Evolutionary conservation across 75 land plant species (phyloP).

Genomic region (Ceratopteris richardii): DNA sequence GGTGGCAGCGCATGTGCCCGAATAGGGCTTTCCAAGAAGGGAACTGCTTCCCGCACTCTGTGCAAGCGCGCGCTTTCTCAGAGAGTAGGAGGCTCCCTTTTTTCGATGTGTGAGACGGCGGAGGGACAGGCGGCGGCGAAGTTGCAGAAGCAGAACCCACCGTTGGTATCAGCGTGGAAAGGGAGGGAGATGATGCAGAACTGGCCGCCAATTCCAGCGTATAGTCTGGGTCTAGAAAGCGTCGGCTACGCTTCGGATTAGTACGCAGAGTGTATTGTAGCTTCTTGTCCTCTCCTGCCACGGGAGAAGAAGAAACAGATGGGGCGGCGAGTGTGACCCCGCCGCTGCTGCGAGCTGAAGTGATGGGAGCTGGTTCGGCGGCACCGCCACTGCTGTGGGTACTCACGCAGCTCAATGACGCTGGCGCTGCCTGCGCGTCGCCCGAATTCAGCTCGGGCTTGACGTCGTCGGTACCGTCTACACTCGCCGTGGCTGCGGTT

Average conservation of each 20-base stretch:
- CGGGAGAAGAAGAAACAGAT: too few species aligned
- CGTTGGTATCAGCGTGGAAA: background rate
- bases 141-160: background rate
- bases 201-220: constrained; percentile 16
- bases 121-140: background rate
- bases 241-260: constrained; percentile 41
- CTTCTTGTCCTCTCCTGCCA: constrained; percentile 15
- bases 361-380: too few species aligned
- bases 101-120: constrained; percentile 8
- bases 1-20: constrained; percentile 79
- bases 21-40: constrained; percentile 44
- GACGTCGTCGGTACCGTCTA: too few species aligned
- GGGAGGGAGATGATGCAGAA: background rate
- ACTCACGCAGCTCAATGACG: too few species aligned
- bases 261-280: constrained; percentile 26
- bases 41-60: constrained; percentile 44
- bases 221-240: constrained; percentile 39
- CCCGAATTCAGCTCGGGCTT: too few species aligned
- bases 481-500: too few species aligned
- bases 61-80: constrained; percentile 28
- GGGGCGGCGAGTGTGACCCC: too few species aligned
- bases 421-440: too few species aligned
- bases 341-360: too few species aligned
- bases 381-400: too few species aligned
- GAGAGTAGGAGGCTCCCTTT: constrained; percentile 21